These are phyloP conservation scores for Zoysia matrella DNA, from an alignment of 202 grass and related monocot genomes.

Conservation along the genomic window DNA sequence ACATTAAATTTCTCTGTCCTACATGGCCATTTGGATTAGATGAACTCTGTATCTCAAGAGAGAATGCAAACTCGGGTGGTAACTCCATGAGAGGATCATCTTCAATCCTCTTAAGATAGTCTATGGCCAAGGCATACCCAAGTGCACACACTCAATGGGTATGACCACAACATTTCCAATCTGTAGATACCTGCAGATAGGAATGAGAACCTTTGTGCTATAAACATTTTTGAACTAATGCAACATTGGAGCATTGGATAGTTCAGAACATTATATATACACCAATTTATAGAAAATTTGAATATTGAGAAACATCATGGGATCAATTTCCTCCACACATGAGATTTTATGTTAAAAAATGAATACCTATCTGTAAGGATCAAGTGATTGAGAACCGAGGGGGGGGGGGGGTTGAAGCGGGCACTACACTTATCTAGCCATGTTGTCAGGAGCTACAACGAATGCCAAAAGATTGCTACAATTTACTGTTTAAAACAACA, in stretches of 20 bases:
- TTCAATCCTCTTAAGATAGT: constrained; percentile 60
- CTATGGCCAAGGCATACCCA: constrained; percentile 71
- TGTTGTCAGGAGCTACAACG: no score
- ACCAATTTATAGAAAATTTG: not conserved
- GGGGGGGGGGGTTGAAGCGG: no score
- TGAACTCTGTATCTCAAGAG: not conserved
- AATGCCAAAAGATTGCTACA: no score
- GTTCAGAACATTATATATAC: constrained; percentile 1
- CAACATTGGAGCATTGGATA: constrained; percentile 20
- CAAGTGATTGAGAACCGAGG: no score
- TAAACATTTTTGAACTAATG: not conserved
- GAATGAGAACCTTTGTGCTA: no score
- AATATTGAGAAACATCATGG: not conserved
- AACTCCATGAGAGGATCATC: constrained; percentile 68
- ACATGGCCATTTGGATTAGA: no score
- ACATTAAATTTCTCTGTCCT: no score
- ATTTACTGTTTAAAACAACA: no score
- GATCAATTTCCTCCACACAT: no score
- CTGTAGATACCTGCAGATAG: constrained; percentile 29
- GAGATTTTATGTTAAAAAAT: no score
- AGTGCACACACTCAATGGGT: constrained; percentile 68
- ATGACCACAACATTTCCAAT: constrained; percentile 93
- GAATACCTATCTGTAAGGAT: no score
- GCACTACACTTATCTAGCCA: no score
- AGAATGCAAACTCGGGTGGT: constrained; percentile 81